These are phyloP conservation scores for Yueomyces sp. DNA, from an alignment of 805 yeast genomes.

Conservation along the genomic window DNA sequence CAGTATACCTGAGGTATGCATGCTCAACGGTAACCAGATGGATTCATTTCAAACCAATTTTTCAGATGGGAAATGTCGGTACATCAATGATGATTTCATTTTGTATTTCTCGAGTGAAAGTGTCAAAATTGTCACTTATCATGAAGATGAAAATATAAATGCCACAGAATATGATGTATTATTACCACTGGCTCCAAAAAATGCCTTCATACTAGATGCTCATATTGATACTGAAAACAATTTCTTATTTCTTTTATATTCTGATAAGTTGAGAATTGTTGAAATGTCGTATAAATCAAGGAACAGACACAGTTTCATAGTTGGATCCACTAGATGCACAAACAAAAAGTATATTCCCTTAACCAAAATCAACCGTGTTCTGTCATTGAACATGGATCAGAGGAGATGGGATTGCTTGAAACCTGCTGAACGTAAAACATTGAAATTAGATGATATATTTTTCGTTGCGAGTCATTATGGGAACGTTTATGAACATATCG, in stretches of 20 bases:
- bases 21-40: too few relatives aligned
- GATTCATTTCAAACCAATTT: too few relatives aligned
- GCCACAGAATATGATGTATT: not conserved
- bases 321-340: slow-evolving; percentile 13
- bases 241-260: slow-evolving; percentile 8
- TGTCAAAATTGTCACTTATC: too few relatives aligned
- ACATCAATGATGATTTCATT: too few relatives aligned
- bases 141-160: not conserved
- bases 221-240: not conserved
- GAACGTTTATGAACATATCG: not conserved
- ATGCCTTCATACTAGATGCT: slow-evolving; percentile 8
- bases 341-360: slow-evolving; percentile 12
- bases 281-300: slow-evolving; percentile 11
- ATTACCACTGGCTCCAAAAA: not conserved
- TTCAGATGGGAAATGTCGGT: too few relatives aligned
- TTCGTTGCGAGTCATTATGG: slow-evolving; percentile 1
- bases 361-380: slow-evolving; percentile 15
- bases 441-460: slow-evolving; percentile 8
- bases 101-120: too few relatives aligned
- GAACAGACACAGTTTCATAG: slow-evolving; percentile 10
- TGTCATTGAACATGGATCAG: slow-evolving; percentile 10
- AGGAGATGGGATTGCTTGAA: slow-evolving; percentile 18
- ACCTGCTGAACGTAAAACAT: slow-evolving; percentile 14
- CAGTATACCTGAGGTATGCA: too few relatives aligned
- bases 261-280: slow-evolving; percentile 13